These are phyloP conservation scores for Schizochytrium sp. DNA, from an alignment of 108 stramenopile genomes.

Conservation along the genomic window DNA sequence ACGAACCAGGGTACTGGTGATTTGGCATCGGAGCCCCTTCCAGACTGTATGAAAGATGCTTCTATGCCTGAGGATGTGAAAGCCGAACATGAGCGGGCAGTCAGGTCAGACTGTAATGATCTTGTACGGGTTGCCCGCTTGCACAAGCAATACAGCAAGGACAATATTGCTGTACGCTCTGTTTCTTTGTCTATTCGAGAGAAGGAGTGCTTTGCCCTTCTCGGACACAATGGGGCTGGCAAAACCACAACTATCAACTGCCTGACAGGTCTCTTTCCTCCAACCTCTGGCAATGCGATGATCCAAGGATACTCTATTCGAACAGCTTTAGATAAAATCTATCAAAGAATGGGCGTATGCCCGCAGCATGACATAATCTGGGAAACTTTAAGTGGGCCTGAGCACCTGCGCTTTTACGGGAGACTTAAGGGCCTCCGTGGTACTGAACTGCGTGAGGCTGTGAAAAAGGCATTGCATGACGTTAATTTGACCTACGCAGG, in stretches of 20 bases:
- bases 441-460: slow-evolving; percentile 56
- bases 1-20: slow-evolving; percentile 24
- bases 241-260: slow-evolving; percentile 86
- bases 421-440: slow-evolving; percentile 66
- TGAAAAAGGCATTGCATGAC: slow-evolving; percentile 67
- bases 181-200: slow-evolving; percentile 86
- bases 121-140: slow-evolving; percentile 58
- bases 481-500: slow-evolving; percentile 76
- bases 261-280: slow-evolving; percentile 91
- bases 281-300: slow-evolving; percentile 85
- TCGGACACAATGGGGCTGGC: slow-evolving; percentile 90
- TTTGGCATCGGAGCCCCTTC: not conserved
- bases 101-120: slow-evolving; percentile 62
- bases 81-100: slow-evolving; percentile 77
- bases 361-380: slow-evolving; percentile 83
- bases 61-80: not conserved
- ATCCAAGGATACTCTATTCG: slow-evolving; percentile 54
- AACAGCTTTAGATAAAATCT: slow-evolving; percentile 63
- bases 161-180: slow-evolving; percentile 88
- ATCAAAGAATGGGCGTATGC: slow-evolving; percentile 75
- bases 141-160: slow-evolving; percentile 77
- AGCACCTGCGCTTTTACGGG: slow-evolving; percentile 78
- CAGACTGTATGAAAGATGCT: not conserved
- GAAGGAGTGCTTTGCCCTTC: slow-evolving; percentile 88
- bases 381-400: slow-evolving; percentile 70